Conservation (phyloP, 2,329 filamentous ascomycete genomes). For the Lasiodiplodia sp. region DNA sequence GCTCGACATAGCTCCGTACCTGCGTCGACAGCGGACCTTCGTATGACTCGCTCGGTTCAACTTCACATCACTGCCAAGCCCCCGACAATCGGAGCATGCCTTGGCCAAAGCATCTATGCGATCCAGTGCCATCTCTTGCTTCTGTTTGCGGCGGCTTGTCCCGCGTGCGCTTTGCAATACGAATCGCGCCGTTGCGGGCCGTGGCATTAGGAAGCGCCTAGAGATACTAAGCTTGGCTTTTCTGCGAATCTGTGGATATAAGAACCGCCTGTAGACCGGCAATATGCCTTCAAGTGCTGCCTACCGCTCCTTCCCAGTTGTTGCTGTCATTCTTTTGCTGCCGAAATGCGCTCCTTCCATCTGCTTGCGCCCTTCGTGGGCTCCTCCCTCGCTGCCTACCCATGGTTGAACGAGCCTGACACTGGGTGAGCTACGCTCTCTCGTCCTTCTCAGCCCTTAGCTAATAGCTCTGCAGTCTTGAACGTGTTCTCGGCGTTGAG, state of each 20-base stretch:
- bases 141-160: not conserved
- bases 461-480: not conserved
- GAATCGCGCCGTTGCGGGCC: not conserved
- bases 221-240: not conserved
- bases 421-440: constrained; percentile 35
- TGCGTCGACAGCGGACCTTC: not conserved
- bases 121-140: not conserved
- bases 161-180: constrained; percentile 13
- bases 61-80: constrained; percentile 7
- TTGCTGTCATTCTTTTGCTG: constrained; percentile 9
- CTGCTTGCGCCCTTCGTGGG: constrained; percentile 4
- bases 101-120: constrained; percentile 3
- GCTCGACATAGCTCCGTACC: constrained; percentile 6
- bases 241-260: not conserved
- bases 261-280: constrained; percentile 3
- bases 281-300: not conserved
- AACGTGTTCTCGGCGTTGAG: constrained; percentile 33
- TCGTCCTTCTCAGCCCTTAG: not conserved
- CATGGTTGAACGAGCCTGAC: constrained; percentile 46
- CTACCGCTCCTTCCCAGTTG: not conserved
- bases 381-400: constrained; percentile 42
- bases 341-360: constrained; percentile 7
- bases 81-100: constrained; percentile 15
- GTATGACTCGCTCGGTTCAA: constrained; percentile 8
- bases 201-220: not conserved